A percentile compares a stretch with the other conserved stretches of the same genome.
phyloP scores from a whole-genome alignment of 1,284 basidiomycete species.

The Pisolithus thermaeus region DNA sequence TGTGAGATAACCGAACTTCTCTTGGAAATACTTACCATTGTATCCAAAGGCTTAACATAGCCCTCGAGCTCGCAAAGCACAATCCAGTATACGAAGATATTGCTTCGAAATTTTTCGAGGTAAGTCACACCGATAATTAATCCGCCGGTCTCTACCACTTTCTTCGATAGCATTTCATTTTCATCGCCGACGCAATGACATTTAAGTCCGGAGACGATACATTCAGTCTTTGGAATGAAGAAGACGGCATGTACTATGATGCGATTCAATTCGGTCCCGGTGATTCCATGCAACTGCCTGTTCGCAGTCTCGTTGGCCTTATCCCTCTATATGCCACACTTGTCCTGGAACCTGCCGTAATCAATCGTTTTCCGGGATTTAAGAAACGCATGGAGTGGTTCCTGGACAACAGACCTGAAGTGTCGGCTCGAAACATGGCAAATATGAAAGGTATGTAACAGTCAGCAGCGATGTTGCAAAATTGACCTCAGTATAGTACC shows the following conservation, averaged over 20 bases:
- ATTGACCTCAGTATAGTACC: slow-evolving; percentile 38
- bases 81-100: slow-evolving; percentile 98
- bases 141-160: slow-evolving; percentile 1
- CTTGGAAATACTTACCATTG: slow-evolving; percentile 3
- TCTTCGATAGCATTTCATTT: slow-evolving; percentile 76
- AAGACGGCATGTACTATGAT: slow-evolving; percentile 98
- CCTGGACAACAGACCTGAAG: slow-evolving; percentile 84
- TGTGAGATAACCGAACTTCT: slow-evolving; percentile 45
- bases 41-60: slow-evolving; percentile 80
- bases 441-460: slow-evolving; percentile 77
- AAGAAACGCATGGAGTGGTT: slow-evolving; percentile 99
- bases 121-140: slow-evolving; percentile 26
- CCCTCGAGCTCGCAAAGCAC: slow-evolving; percentile 95
- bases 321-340: slow-evolving; percentile 95
- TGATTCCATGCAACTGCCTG: slow-evolving; percentile 84
- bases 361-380: slow-evolving; percentile 94
- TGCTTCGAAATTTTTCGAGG: slow-evolving; percentile 97
- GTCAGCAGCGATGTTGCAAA: not conserved
- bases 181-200: slow-evolving; percentile 98
- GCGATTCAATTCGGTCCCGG: slow-evolving; percentile 88
- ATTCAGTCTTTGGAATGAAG: slow-evolving; percentile 88
- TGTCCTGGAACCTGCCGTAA: slow-evolving; percentile 83
- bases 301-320: slow-evolving; percentile 90
- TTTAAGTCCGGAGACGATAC: slow-evolving; percentile 75
- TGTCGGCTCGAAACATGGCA: slow-evolving; percentile 91